Evolutionary conservation across 768 basidiomycete species (phyloP), one percentile per base, ranked within the genome.

Genomic region (Termitomyces eurrhizus): DNA sequence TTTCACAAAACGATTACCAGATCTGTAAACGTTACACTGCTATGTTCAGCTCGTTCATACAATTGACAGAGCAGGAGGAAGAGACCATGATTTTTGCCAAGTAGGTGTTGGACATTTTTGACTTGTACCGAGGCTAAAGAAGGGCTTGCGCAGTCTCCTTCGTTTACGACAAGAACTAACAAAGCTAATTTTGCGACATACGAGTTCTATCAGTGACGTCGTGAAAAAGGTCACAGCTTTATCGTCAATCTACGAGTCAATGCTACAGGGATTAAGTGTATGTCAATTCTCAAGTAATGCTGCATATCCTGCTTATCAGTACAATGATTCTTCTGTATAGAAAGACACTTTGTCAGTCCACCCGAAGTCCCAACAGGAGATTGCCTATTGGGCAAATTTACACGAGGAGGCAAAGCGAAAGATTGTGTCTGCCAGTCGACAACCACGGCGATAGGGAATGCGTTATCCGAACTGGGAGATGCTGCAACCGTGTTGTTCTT

Each of bases 11-110:
- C 26, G 11, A 29, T 36, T 39, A 33, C 26, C 39, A 83, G 90
- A 84, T 95, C 14, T 91, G 89, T 70, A 81, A 79, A 53, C 84
- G 87, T 59, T 99, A 98, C 72, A 80, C 88, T 14, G 77, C 77
- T 16, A 70, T 97, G 67, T 98, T 98, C 78, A 88, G 86, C 61
- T 86, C 89, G 2, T 86, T 95, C 63, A 85, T 95, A 24, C 83
- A 85, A 33, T 75, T 99, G 64, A 92, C 91, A 3, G 83, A 83
- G 42, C 88, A 91, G 62, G 88, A 86, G 45, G 93, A 97, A 65
- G 95, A 97, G 70, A 92, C 92, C 9, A 97, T 98, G 95, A 90
- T 98, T 51, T 97, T 97, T 68, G 86, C 90, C 26, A 95, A 95
- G 96, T 96, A 68, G 65, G 86, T 14, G 12, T 18, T n/a, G 11